Conservation (phyloP, 805 yeast species). For the Saturnispora halmiae region DNA sequence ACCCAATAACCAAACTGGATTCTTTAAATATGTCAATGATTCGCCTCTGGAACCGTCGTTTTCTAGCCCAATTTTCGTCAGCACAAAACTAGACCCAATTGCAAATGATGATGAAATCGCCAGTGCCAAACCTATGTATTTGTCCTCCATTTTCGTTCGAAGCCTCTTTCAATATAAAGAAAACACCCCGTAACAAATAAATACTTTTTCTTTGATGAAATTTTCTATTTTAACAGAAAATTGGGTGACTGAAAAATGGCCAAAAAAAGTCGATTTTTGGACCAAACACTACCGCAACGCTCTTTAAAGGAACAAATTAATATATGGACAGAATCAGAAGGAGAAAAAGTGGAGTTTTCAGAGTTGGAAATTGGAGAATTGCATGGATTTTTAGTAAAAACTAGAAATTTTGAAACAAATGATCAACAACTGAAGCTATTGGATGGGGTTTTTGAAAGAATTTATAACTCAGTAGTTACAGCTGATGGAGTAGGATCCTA, state of each 20-base stretch:
- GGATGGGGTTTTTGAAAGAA: slow-evolving; percentile 12
- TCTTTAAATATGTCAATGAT: slow-evolving; percentile 68
- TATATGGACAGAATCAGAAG: neutral
- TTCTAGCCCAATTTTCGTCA: slow-evolving; percentile 78
- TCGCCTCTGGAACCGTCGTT: slow-evolving; percentile 58
- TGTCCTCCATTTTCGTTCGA: slow-evolving; percentile 64
- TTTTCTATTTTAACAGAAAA: neutral
- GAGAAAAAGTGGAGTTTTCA: neutral
- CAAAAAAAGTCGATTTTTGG: slow-evolving; percentile 3
- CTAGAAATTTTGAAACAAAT: slow-evolving; percentile 7
- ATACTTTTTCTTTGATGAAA: too few relatives aligned
- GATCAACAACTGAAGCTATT: neutral
- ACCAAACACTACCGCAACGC: neutral
- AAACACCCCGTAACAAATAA: too few relatives aligned
- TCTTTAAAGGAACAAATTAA: neutral
- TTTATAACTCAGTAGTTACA: slow-evolving; percentile 27
- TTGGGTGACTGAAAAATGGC: slow-evolving; percentile 7
- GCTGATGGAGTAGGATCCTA: slow-evolving; percentile 30
- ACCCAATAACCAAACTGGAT: slow-evolving; percentile 94
- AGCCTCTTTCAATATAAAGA: too few relatives aligned
- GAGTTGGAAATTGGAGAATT: slow-evolving; percentile 1
- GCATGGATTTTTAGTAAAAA: slow-evolving; percentile 4
- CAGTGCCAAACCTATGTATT: slow-evolving; percentile 79
- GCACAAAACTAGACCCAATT: slow-evolving; percentile 81
- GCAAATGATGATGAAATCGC: slow-evolving; percentile 85